Base-by-base conservation (phyloP, 2,329 filamentous ascomycete genomes). In the Beauveria sp. region DNA sequence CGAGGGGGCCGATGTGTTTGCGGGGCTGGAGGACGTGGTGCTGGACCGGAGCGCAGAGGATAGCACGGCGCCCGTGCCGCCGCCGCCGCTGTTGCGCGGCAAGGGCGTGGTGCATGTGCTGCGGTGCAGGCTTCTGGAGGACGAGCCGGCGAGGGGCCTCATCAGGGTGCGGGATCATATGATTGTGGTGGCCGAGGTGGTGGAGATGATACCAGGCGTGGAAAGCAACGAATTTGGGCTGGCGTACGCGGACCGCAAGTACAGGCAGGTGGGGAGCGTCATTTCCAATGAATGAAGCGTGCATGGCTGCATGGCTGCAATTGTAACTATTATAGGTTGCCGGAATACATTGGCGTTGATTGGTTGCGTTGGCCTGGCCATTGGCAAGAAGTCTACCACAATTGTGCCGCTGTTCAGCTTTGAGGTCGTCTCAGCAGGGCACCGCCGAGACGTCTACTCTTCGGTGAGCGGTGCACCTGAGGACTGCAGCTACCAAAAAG, bases 101-200 rank as follows among this genome's bases (percentile, higher is more conserved):
- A 72, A 77, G 5, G 84, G 85, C 22, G 78, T 86, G n/a, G 66
- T 81, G 67, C 79, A 79, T 65, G 78, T 80, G 24, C 60, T 82
- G 46, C 68, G 71, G 63, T 82, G 79, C 57, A 70, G 65, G 63
- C 66, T 82, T 18, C 58, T 81, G 16, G 68, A 70, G 14, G 77
- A 78, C 28, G 72, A 74, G 47, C 71, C 76, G 0, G 62, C 67
- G 8, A 65, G 65, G 5, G 80, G 80, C 0, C 65, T 83, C 16
- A 67, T 82, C n/a, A 71, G 68, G 47, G 79, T 83, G 9, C 70
- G 78, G 47, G 81, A 83, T 61, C 80, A 82, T 70, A 76, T 81
- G 10, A 77, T 83, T 63, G 79, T 82, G 6, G 72, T 82, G 1
- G 81, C 78, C 5, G 79, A 83, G 69, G 79, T 83, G 50, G 62